Evolutionary conservation across 2,329 filamentous ascomycete species (phyloP).

Genomic region (Paraphoma chrysanthemicola): DNA sequence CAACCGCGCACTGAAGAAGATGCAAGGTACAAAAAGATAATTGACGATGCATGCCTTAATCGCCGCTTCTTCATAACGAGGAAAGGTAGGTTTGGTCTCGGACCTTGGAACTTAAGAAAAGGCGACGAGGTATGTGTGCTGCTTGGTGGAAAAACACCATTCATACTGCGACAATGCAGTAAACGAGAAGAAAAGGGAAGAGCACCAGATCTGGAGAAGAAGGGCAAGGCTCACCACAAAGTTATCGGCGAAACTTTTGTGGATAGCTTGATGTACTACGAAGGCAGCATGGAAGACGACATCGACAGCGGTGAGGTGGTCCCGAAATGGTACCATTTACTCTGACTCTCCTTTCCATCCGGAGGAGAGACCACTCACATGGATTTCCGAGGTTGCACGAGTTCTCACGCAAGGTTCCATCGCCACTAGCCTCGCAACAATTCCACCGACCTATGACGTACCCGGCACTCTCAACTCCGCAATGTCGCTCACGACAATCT

Average conservation of each 20-base stretch:
- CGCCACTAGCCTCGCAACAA: not conserved
- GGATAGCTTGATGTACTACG: conserved; percentile 8
- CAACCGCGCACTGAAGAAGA: not conserved
- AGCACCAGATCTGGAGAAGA: not conserved
- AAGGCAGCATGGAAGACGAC: conserved; percentile 5
- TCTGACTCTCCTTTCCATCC: not conserved
- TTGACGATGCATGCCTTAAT: conserved; percentile 2
- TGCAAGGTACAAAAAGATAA: not conserved
- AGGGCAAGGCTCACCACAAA: not conserved
- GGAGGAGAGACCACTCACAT: too few species aligned
- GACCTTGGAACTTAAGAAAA: conserved; percentile 5
- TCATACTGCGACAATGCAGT: conserved; percentile 3
- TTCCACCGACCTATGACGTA: not conserved
- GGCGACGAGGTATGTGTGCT: conserved; percentile 8
- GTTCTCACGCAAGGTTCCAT: not conserved
- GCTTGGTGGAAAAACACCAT: conserved; percentile 7
- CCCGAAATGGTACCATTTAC: not conserved
- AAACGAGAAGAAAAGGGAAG: not conserved
- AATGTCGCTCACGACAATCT: not conserved
- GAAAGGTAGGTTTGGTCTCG: conserved; percentile 5
- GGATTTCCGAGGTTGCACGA: not conserved
- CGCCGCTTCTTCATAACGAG: conserved; percentile 10
- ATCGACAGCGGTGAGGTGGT: not conserved
- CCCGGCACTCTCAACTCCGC: not conserved
- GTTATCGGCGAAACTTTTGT: conserved; percentile 17